Evolutionary conservation across 176 grass and related monocot species (phyloP), one percentile per base, ranked within the genome.

Genomic region (Carex pumila): DNA sequence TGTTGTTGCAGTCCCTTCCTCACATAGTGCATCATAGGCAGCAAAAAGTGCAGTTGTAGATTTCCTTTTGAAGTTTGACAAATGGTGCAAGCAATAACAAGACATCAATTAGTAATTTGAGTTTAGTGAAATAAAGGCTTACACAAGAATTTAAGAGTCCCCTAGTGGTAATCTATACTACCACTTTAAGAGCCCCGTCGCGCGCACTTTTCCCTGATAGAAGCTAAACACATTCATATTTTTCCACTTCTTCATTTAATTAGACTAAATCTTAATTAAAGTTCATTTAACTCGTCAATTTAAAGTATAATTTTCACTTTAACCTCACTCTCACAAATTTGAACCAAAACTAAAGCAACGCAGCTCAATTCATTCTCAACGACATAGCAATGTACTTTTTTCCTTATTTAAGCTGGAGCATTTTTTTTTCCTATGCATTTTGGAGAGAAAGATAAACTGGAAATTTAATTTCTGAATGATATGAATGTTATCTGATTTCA

Each of bases 1-100:
- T 83, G 95, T 82, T 47, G 95, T 92, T 78, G 95, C 95, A 50
- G 93, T 98, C 32, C 92, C 95, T 88, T 98, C 95, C 86, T 98
- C 95, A 86, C 92, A 98, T 68, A 98, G 84, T 60, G 92, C 89
- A 61, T 98, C 95, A 41, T 92, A 98, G 67, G 92, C 95, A 89
- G 92, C 91, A 93, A 95, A 98, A 84, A 98, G 92, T 81, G 95
- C 92, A 82, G 86, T 61, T 63, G 86, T 91, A 65, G 95, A 98
- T 93, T 98, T 93, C 83, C 95, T 98, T 98, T 74, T 12, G 58
- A 58, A 55, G 5, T 72, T 54, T 39, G 70, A 72, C 61, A 65
- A 86, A 88, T 45, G 57, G 68, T 80, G 72, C 62, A 78, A 68
- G 56, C 66, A 88, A 81, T 84, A 84, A 21, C 12, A 56, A 78